Evolutionary conservation across 768 basidiomycete species (phyloP), one percentile per base, ranked within the genome.

Genomic region (Xanthoconium stramineum): DNA sequence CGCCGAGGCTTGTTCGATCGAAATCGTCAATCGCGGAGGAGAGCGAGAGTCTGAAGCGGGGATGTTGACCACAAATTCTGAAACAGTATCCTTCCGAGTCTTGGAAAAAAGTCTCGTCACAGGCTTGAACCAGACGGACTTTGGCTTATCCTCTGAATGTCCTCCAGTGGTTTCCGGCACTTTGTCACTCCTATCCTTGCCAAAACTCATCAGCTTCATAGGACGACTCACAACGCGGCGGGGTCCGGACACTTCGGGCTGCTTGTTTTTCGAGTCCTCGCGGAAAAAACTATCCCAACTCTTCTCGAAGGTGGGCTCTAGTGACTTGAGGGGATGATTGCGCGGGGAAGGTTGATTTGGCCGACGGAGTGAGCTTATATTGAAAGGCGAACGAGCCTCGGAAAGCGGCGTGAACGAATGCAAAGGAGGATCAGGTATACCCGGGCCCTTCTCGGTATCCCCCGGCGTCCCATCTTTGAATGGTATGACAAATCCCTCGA

Each of bases 341-440:
- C 39, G 17, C 52, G 72, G 65, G 33, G 59, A 19, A 52, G 69
- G 62, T 6, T 70, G 71, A 46, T 65, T 70, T n/a, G 77, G 70
- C 20, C 69, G 64, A 61, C 72, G 71, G 59, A 78, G 76, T 6
- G 74, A 72, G 55, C 72, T 73, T 38, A 70, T 58, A 46, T 61
- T 67, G 30, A 66, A 60, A 11, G 66, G 58, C 40, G 67, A 69
- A 54, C 37, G 73, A 74, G 20, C 50, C 40, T 73, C 70, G n/a
- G 80, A 78, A 57, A 81, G 69, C 8, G 82, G 83, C 30, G 79
- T 80, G 56, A 84, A 84, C 24, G 77, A 77, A 15, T 73, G 73
- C 17, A 78, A 60, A 39, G 76, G 68, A 30, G 63, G 57, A 52
- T 68, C 60, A 40, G 35, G 38, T 38, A 50, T 37, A n/a, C 55